These are phyloP conservation scores for Naganishia antarctica DNA, from an alignment of 768 basidiomycete genomes.

Conservation along the genomic window DNA sequence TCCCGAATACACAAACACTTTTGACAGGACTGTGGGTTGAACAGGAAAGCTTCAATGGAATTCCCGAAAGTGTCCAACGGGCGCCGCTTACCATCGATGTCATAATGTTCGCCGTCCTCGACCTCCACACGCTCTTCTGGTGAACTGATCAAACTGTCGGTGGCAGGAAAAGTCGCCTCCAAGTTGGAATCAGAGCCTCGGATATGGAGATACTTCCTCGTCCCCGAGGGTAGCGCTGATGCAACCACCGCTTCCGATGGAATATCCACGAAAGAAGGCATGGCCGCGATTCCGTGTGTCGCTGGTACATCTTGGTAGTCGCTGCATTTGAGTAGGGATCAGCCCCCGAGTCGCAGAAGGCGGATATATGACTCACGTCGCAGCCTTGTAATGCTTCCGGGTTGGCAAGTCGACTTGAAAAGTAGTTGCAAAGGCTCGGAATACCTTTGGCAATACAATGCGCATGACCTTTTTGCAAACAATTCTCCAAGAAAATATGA, in stretches of 20 bases:
- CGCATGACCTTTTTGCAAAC: conserved; percentile 73
- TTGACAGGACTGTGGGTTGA: conserved; percentile 64
- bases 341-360: neutral
- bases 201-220: conserved; percentile 12
- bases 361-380: conserved; percentile 55
- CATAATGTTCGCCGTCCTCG: conserved; percentile 64
- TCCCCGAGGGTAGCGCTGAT: conserved; percentile 21
- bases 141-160: neutral
- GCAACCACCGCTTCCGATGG: conserved; percentile 46
- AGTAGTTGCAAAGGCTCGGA: conserved; percentile 59
- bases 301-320: conserved; percentile 61
- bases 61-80: neutral
- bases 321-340: conserved; percentile 25
- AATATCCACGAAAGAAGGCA: conserved; percentile 82
- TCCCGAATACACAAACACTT: conserved; percentile 82
- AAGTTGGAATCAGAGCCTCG: conserved; percentile 7
- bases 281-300: conserved; percentile 59
- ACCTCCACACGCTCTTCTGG: conserved; percentile 2
- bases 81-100: conserved; percentile 76
- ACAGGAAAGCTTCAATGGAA: conserved; percentile 27
- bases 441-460: conserved; percentile 71
- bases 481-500: conserved; percentile 83
- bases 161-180: neutral
- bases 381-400: conserved; percentile 81
- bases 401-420: conserved; percentile 70